These are phyloP conservation scores for Dactylella cylindrospora DNA, from an alignment of 2,329 filamentous ascomycete species.

Conservation along the genomic window DNA sequence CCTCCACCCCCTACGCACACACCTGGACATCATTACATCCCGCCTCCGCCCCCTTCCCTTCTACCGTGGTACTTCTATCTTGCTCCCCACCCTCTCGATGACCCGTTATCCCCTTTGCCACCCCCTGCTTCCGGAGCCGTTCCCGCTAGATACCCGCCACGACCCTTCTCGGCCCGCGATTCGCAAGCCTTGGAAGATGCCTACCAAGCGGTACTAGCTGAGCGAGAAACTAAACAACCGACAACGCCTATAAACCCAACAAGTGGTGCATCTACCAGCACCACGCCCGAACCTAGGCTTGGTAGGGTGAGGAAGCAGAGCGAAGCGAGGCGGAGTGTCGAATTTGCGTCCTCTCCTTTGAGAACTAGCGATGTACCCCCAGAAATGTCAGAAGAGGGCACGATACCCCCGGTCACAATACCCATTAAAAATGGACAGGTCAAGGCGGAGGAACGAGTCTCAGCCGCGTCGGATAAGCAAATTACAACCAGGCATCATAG, in stretches of 20 bases:
- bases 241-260: constrained; percentile 19
- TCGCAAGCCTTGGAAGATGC: constrained; percentile 76
- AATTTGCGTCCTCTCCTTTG: constrained; percentile 39
- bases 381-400: constrained; percentile 36
- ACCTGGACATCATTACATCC: constrained; percentile 40
- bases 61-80: constrained; percentile 81
- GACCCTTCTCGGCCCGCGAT: constrained; percentile 77
- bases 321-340: constrained; percentile 34
- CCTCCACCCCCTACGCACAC: constrained; percentile 43
- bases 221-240: constrained; percentile 23
- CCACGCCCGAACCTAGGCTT: constrained; percentile 9
- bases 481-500: constrained; percentile 27
- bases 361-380: constrained; percentile 39
- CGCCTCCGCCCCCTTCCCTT: constrained; percentile 57
- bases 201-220: constrained; percentile 64
- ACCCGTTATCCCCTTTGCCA: constrained; percentile 71
- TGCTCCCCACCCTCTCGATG: constrained; percentile 79
- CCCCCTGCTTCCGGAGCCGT: constrained; percentile 59
- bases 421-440: constrained; percentile 8
- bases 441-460: constrained; percentile 5
- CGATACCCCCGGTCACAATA: constrained; percentile 27
- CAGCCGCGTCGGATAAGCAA: constrained; percentile 12
- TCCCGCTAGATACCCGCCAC: constrained; percentile 63
- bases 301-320: constrained; percentile 29
- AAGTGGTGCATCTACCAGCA: constrained; percentile 10